These are phyloP conservation scores for Ophiostoma himal-ulmi DNA, from an alignment of 2,329 filamentous ascomycete species.

Conservation along the genomic window DNA sequence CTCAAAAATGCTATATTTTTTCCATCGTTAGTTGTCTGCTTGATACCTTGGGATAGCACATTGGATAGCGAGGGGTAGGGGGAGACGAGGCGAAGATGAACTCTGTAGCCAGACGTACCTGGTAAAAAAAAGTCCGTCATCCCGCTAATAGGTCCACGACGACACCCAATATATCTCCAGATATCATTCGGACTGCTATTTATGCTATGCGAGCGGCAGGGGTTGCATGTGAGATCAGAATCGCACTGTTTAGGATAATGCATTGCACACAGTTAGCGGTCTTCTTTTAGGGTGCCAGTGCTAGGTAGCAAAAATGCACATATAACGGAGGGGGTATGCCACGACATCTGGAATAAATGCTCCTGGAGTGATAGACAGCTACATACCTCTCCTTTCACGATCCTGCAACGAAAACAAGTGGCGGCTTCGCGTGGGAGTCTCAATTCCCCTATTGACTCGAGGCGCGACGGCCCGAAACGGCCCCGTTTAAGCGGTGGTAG, in stretches of 20 bases:
- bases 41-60: not conserved
- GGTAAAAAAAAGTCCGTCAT: conserved; percentile 48
- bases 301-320: not conserved
- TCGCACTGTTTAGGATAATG: conserved; percentile 42
- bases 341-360: not conserved
- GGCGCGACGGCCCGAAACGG: conserved; percentile 46
- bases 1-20: conserved; percentile 14
- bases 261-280: not conserved
- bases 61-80: not conserved
- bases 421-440: conserved; percentile 43
- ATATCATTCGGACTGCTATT: conserved; percentile 35
- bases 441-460: conserved; percentile 54
- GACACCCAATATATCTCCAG: conserved; percentile 48
- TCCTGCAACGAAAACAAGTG: conserved; percentile 48
- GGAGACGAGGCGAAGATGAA: not conserved
- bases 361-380: not conserved
- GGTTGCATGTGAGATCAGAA: conserved; percentile 44
- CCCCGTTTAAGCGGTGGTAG: conserved; percentile 52
- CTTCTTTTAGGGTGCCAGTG: not conserved
- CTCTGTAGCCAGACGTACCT: conserved; percentile 34
- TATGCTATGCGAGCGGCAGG: conserved; percentile 38
- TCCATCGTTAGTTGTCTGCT: not conserved
- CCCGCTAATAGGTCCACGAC: conserved; percentile 43
- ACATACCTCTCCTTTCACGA: conserved; percentile 42
- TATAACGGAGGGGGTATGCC: not conserved